These are phyloP conservation scores for Citeromyces hawaiiensis DNA, from an alignment of 1,139 yeast genomes.

Conservation along the genomic window DNA sequence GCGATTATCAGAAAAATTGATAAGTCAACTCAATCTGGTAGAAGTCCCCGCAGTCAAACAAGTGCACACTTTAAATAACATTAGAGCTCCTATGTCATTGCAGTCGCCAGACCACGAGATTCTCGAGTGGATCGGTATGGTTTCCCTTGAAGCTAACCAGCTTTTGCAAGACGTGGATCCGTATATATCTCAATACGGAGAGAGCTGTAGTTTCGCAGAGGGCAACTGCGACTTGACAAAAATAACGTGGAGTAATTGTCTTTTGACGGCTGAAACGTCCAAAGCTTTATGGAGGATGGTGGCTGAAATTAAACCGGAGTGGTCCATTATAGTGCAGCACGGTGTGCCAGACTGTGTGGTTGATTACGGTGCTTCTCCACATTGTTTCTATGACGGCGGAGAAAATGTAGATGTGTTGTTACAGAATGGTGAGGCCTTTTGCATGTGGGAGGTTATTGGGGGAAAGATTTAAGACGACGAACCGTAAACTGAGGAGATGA, in stretches of 20 bases:
- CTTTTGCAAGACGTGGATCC: conserved; percentile 5
- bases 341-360: conserved; percentile 15
- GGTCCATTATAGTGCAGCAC: conserved; percentile 12
- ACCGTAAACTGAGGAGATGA: no score
- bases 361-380: conserved; percentile 13
- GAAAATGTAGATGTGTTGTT: conserved; percentile 12
- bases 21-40: neutral
- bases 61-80: conserved; percentile 4
- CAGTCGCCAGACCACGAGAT: conserved; percentile 8
- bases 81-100: conserved; percentile 10
- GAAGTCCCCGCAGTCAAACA: neutral
- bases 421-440: conserved; percentile 7
- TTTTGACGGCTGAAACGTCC: conserved; percentile 3
- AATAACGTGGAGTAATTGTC: conserved; percentile 2
- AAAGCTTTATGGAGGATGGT: neutral
- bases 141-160: conserved; percentile 12
- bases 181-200: conserved; percentile 4
- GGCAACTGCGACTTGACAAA: conserved; percentile 2
- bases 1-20: neutral
- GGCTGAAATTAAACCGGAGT: conserved; percentile 2
- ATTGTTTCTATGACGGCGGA: conserved; percentile 13
- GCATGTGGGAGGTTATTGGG: conserved; percentile 14
- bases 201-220: neutral
- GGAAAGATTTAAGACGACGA: no score
- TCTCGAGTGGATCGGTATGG: conserved; percentile 16